phyloP scores from a whole-genome alignment of 352 stramenopile species.

The Phytophthora megakarya region DNA sequence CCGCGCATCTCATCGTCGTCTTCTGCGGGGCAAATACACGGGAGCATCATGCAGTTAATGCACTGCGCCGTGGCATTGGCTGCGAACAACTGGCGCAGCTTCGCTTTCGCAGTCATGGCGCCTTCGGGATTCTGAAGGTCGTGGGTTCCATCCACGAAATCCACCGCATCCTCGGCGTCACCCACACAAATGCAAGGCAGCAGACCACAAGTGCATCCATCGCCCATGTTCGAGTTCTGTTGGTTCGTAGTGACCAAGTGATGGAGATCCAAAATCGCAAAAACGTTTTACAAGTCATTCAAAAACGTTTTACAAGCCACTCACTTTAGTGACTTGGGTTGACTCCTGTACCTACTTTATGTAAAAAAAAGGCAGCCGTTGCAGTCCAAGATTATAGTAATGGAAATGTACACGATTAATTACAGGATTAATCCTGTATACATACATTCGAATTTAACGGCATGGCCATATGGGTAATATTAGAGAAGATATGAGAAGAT shows the following conservation, averaged over 20 bases:
- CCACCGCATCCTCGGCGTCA: conserved; percentile 41
- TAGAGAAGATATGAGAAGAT: too few relatives aligned
- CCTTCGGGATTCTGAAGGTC: not conserved
- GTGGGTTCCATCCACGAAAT: conserved; percentile 10
- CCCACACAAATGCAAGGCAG: conserved; percentile 76
- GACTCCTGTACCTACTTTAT: too few relatives aligned
- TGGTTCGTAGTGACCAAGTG: conserved; percentile 5
- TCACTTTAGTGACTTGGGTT: too few relatives aligned
- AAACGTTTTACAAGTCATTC: not conserved
- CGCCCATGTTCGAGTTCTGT: conserved; percentile 9
- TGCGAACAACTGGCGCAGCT: conserved; percentile 60
- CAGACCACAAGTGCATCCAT: conserved; percentile 59
- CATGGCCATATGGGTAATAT: too few relatives aligned
- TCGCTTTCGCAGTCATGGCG: conserved; percentile 23
- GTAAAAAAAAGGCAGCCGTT: too few relatives aligned
- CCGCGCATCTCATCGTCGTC: conserved; percentile 37
- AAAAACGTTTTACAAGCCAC: too few relatives aligned
- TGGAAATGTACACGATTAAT: too few relatives aligned
- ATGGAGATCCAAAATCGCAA: conserved; percentile 8
- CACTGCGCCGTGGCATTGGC: conserved; percentile 64
- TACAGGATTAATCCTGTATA: too few relatives aligned
- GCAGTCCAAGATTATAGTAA: too few relatives aligned
- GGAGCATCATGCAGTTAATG: conserved; percentile 76
- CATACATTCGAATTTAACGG: too few relatives aligned
- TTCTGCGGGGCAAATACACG: conserved; percentile 75